Conservation (phyloP, 352 stramenopile species). For the Phytopythium oedochilum region DNA sequence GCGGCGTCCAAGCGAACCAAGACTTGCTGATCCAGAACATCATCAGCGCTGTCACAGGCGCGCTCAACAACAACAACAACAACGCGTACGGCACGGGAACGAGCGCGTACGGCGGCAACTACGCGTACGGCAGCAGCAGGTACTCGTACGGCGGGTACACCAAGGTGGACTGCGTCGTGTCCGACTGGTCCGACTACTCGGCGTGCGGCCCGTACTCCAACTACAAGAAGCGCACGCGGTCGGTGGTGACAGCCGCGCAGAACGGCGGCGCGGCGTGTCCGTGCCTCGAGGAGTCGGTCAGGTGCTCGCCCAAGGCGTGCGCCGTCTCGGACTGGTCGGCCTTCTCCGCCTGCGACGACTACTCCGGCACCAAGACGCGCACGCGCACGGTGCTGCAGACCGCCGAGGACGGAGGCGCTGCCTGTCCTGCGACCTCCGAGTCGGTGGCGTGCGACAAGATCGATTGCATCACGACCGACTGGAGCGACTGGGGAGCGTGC, state of each 20-base stretch:
- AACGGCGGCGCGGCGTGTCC: slow-evolving; percentile 29
- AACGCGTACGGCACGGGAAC: neutral
- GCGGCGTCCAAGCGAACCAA: neutral
- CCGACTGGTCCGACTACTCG: slow-evolving; percentile 30
- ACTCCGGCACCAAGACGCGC: slow-evolving; percentile 39
- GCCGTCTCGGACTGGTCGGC: slow-evolving; percentile 24
- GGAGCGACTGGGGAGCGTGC: slow-evolving; percentile 20
- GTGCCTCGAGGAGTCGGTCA: slow-evolving; percentile 14
- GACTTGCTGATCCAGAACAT: neutral
- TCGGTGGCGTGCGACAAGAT: slow-evolving; percentile 29
- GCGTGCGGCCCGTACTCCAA: slow-evolving; percentile 15
- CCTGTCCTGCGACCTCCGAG: slow-evolving; percentile 21
- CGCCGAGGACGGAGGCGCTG: slow-evolving; percentile 24
- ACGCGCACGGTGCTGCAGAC: slow-evolving; percentile 30
- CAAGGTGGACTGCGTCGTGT: slow-evolving; percentile 6
- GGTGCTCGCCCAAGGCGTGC: slow-evolving; percentile 47
- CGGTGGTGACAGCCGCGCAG: slow-evolving; percentile 10
- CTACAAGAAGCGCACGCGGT: slow-evolving; percentile 23
- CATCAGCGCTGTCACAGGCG: neutral
- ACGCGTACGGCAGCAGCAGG: neutral
- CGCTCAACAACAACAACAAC: neutral
- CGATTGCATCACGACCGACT: slow-evolving; percentile 36
- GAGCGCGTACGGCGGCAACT: neutral
- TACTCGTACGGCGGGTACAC: slow-evolving; percentile 1
- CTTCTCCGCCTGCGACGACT: slow-evolving; percentile 39